phyloP scores from a whole-genome alignment of 345 rosid species.

The Euphorbia pulcherrima region DNA sequence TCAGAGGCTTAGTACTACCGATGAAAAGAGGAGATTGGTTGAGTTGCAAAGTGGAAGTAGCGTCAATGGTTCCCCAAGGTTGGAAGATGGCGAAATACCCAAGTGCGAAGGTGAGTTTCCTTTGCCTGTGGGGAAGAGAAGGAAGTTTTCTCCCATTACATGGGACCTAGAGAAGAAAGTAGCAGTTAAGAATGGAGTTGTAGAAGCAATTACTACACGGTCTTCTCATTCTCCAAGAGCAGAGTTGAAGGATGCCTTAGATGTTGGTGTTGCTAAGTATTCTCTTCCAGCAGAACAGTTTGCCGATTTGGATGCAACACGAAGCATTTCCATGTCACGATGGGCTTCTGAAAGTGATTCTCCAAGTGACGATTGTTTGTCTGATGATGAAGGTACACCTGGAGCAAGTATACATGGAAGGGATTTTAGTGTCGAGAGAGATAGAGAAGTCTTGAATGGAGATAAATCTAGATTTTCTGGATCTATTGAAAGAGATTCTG shows the following conservation, averaged over 20 bases:
- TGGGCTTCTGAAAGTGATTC: slow-evolving; percentile 59
- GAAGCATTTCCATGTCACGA: slow-evolving; percentile 46
- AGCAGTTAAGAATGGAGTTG: slow-evolving; percentile 25
- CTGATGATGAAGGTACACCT: slow-evolving; percentile 20
- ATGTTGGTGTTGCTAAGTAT: slow-evolving; percentile 22
- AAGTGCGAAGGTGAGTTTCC: slow-evolving; percentile 25
- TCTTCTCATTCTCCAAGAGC: slow-evolving; percentile 17
- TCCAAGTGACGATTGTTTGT: slow-evolving; percentile 19
- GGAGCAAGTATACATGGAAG: slow-evolving; percentile 19
- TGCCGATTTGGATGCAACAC: slow-evolving; percentile 25
- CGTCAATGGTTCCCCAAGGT: slow-evolving; percentile 12
- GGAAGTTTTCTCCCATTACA: slow-evolving; percentile 55
- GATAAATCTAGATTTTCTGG: slow-evolving; percentile 25
- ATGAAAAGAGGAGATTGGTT: slow-evolving; percentile 8
- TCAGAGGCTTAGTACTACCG: slow-evolving; percentile 4
- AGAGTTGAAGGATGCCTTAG: slow-evolving; percentile 11
- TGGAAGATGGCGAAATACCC: slow-evolving; percentile 19
- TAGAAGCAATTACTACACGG: slow-evolving; percentile 13
- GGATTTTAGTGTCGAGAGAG: slow-evolving; percentile 42
- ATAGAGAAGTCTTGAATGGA: slow-evolving; percentile 32
- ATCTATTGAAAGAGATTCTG: slow-evolving; percentile 28
- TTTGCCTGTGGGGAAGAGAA: slow-evolving; percentile 46
- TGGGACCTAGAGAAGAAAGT: slow-evolving; percentile 44
- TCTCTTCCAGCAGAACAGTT: slow-evolving; percentile 7
- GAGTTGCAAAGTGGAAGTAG: slow-evolving; percentile 4